Evolutionary conservation across 306 rosid species (phyloP).

Genomic region (Cucurbita maxima): DNA sequence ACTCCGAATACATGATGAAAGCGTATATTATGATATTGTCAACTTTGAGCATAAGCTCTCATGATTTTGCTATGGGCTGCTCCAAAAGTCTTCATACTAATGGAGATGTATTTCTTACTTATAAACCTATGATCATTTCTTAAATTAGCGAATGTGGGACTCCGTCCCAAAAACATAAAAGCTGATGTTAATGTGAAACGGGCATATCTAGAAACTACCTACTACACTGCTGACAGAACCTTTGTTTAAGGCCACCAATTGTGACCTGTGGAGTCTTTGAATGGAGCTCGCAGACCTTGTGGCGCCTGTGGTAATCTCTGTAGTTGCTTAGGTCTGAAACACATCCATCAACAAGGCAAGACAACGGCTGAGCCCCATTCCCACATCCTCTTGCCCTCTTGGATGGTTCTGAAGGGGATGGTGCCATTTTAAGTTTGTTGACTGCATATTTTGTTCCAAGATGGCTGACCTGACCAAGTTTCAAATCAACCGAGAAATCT

Average conservation of each 20-base stretch:
- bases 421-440: conserved; percentile 17
- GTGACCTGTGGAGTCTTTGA: conserved; percentile 88
- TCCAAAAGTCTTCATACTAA: too few relatives aligned
- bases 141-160: too few relatives aligned
- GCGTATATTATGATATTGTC: too few relatives aligned
- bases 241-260: conserved; percentile 65
- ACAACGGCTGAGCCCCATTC: conserved; percentile 40
- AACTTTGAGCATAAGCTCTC: too few relatives aligned
- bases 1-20: too few relatives aligned
- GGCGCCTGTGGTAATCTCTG: conserved; percentile 89
- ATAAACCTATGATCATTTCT: too few relatives aligned
- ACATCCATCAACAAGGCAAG: conserved; percentile 93
- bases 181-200: too few relatives aligned
- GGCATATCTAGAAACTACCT: conserved; percentile 23
- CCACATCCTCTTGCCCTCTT: conserved; percentile 71
- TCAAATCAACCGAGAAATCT: conserved; percentile 79
- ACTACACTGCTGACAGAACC: conserved; percentile 99
- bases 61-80: too few relatives aligned
- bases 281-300: conserved; percentile 92
- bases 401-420: conserved; percentile 42
- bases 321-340: conserved; percentile 63
- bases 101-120: too few relatives aligned
- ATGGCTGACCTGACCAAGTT: conserved; percentile 46
- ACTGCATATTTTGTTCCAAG: conserved; percentile 17
- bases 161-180: too few relatives aligned